Evolutionary conservation across 768 basidiomycete genomes (phyloP).

Genomic region (Phallus indusiatus): DNA sequence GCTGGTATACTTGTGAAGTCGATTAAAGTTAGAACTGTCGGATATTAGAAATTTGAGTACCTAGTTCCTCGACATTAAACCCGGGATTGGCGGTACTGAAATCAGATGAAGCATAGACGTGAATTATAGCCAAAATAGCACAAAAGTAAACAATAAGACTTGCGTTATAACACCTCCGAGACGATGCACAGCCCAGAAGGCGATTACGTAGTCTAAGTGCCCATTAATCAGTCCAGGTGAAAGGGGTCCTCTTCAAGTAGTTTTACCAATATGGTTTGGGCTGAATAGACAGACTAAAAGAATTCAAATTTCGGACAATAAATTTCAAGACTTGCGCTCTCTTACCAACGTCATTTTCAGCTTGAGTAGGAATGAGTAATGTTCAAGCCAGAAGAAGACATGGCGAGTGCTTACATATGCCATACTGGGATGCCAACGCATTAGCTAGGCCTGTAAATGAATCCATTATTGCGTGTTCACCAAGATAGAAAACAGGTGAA

Average conservation of each 20-base stretch:
- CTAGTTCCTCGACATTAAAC: constrained; percentile 6
- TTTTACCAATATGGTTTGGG: constrained; percentile 54
- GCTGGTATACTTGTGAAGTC: constrained; percentile 31
- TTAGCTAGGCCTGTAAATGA: constrained; percentile 2
- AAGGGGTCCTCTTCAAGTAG: background rate
- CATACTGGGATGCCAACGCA: background rate
- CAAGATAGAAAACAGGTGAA: background rate
- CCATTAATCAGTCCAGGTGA: background rate
- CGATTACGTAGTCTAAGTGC: constrained; percentile 31
- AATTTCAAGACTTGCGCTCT: constrained; percentile 26
- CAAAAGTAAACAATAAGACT: constrained; percentile 28
- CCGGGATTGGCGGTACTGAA: constrained; percentile 6
- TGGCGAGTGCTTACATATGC: background rate
- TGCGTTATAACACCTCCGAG: constrained; percentile 12
- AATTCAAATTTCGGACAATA: background rate
- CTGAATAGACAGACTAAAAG: constrained; percentile 52
- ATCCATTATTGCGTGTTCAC: background rate
- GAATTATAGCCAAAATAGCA: constrained; percentile 29
- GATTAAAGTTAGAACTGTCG: background rate
- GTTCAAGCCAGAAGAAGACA: no score
- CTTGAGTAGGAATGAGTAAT: background rate
- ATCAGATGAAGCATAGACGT: constrained; percentile 32
- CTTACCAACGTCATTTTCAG: constrained; percentile 13
- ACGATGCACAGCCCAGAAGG: constrained; percentile 37
- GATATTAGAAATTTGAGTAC: background rate